Percentiles rank a stretch among this genome's conserved stretches.
These are phyloP conservation scores for Pseudocercospora eumusae DNA, from an alignment of 2,329 filamentous ascomycete genomes.

Conservation along the genomic window DNA sequence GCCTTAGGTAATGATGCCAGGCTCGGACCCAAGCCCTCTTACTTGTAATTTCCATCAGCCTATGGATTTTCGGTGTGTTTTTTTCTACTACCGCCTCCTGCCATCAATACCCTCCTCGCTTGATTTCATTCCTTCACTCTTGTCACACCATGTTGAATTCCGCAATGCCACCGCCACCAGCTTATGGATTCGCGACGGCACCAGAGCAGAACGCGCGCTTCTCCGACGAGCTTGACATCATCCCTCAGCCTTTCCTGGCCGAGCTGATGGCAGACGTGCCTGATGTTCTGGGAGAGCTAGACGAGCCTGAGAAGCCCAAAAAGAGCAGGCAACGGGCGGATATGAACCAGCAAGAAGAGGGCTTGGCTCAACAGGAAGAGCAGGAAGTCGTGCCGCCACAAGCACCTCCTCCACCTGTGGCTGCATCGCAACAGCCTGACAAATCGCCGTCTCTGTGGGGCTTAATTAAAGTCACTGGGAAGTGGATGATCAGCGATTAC, in stretches of 20 bases:
- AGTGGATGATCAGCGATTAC: neutral
- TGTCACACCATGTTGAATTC: neutral
- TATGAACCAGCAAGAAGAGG: too few relatives aligned
- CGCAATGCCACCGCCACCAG: neutral
- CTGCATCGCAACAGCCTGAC: too few relatives aligned
- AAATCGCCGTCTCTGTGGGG: neutral
- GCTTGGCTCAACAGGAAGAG: too few relatives aligned
- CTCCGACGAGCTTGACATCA: neutral
- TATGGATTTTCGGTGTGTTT: neutral
- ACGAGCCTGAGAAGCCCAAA: neutral
- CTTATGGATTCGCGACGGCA: neutral
- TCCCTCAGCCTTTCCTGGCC: neutral
- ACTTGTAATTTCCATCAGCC: neutral
- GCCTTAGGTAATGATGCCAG: neutral
- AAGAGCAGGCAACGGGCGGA: too few relatives aligned
- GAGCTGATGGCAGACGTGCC: neutral
- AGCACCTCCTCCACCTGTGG: too few relatives aligned
- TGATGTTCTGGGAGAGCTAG: neutral
- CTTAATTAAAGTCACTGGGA: neutral
- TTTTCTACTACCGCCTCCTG: neutral
- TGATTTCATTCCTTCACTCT: neutral
- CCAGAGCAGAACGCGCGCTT: neutral
- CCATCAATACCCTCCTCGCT: neutral
- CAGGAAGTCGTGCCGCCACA: too few relatives aligned
- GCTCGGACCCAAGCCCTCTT: neutral